These are phyloP conservation scores for Coemansia sp. DNA, from an alignment of 192 early-diverging fungal genomes.

Conservation along the genomic window DNA sequence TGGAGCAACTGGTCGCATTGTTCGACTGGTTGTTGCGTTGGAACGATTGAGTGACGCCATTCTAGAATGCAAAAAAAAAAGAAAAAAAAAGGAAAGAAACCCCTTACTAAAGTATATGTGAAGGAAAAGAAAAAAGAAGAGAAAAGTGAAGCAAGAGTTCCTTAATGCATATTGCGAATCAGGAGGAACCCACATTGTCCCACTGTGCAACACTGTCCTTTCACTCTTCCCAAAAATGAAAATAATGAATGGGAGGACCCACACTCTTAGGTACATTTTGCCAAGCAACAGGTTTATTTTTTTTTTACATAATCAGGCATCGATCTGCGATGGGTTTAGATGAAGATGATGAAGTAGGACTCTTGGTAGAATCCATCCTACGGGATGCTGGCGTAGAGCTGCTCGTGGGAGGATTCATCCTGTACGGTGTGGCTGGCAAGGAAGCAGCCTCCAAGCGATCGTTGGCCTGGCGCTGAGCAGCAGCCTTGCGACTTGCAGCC, in stretches of 20 bases:
- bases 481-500: not conserved
- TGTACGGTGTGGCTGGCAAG: too few species aligned
- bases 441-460: too few species aligned
- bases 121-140: conserved; percentile 5
- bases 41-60: conserved; percentile 56
- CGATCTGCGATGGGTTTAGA: not conserved
- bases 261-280: too few species aligned
- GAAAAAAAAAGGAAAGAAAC: conserved; percentile 1
- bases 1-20: conserved; percentile 16
- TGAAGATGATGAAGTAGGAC: not conserved
- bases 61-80: not conserved
- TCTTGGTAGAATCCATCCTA: not conserved
- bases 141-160: not conserved
- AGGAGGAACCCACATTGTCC: not conserved
- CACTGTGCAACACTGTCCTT: not conserved
- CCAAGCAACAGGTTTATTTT: too few species aligned
- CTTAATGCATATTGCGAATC: too few species aligned
- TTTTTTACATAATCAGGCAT: conserved; percentile 1
- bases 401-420: too few species aligned
- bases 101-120: too few species aligned
- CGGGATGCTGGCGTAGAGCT: too few species aligned
- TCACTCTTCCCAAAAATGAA: not conserved
- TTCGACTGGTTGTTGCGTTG: conserved; percentile 48
- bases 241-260: too few species aligned
- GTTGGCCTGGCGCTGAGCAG: too few species aligned